phyloP scores from a whole-genome alignment of 805 yeast genomes.

The Tetrapisispora namnaoensis region DNA sequence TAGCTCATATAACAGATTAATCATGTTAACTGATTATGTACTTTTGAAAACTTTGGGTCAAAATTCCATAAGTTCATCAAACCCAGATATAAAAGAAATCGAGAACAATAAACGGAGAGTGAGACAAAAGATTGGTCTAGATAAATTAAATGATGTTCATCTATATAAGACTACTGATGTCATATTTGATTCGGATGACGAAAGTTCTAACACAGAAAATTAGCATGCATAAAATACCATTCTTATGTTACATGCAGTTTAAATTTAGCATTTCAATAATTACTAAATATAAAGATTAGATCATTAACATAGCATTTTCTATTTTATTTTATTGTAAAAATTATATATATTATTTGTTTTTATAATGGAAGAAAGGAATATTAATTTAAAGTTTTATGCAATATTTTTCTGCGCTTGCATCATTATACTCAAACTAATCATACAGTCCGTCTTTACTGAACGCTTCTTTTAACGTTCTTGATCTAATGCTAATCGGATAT shows the following conservation, averaged over 20 bases:
- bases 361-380: neutral
- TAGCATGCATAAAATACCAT: neutral
- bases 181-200: constrained; percentile 30
- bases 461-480: constrained; percentile 17
- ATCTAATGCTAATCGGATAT: constrained; percentile 20
- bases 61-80: constrained; percentile 32
- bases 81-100: neutral
- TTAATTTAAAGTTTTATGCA: neutral
- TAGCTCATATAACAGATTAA: constrained; percentile 30
- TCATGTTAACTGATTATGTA: constrained; percentile 41
- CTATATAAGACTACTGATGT: constrained; percentile 36
- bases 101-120: constrained; percentile 16
- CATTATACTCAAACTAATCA: neutral
- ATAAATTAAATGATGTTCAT: constrained; percentile 31
- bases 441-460: constrained; percentile 14
- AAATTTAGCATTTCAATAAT: no score
- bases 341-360: neutral
- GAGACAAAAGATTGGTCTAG: constrained; percentile 19
- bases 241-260: no score
- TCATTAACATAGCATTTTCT: neutral
- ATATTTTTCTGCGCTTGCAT: neutral
- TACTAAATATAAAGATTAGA: no score
- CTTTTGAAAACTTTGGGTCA: constrained; percentile 54
- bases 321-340: neutral
- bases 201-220: neutral